A percentile compares a stretch with the other conserved stretches of the same genome.
phyloP scores from a whole-genome alignment of 495 filamentous ascomycete species.

The Trichocladium antarcticum region DNA sequence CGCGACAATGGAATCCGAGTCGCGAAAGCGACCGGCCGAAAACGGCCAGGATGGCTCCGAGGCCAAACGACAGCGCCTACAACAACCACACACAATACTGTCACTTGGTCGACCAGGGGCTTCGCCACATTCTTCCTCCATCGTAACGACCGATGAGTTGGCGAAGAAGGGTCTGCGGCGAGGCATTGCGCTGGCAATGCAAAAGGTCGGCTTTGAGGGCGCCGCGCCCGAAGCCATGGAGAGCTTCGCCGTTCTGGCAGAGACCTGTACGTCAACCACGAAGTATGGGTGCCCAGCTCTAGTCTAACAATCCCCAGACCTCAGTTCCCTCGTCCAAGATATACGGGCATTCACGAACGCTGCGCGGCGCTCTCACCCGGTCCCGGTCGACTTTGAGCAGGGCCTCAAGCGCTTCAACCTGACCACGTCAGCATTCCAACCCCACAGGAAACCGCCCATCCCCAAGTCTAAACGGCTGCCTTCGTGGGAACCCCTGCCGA shows the following conservation, averaged over 20 bases:
- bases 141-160: conserved; percentile 20
- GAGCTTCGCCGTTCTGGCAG: conserved; percentile 28
- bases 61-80: conserved; percentile 26
- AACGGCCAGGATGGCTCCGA: conserved; percentile 11
- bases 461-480: conserved; percentile 23
- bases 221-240: conserved; percentile 34
- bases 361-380: conserved; percentile 27
- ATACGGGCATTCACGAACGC: conserved; percentile 26
- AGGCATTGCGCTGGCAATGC: conserved; percentile 29
- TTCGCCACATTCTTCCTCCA: not conserved
- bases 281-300: not conserved
- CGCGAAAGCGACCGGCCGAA: conserved; percentile 22
- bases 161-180: conserved; percentile 31
- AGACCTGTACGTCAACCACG: conserved; percentile 27
- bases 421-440: conserved; percentile 25
- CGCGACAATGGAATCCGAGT: conserved; percentile 13
- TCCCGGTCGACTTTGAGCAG: conserved; percentile 34
- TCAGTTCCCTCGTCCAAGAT: conserved; percentile 21
- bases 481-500: conserved; percentile 22
- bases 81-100: conserved; percentile 5
- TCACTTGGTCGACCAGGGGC: not conserved
- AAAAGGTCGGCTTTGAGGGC: conserved; percentile 34
- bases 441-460: conserved; percentile 33
- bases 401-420: conserved; percentile 29
- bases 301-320: conserved; percentile 20